Base-by-base conservation (phyloP, 257 asterid genomes). In the Cynanchum wilfordii region DNA sequence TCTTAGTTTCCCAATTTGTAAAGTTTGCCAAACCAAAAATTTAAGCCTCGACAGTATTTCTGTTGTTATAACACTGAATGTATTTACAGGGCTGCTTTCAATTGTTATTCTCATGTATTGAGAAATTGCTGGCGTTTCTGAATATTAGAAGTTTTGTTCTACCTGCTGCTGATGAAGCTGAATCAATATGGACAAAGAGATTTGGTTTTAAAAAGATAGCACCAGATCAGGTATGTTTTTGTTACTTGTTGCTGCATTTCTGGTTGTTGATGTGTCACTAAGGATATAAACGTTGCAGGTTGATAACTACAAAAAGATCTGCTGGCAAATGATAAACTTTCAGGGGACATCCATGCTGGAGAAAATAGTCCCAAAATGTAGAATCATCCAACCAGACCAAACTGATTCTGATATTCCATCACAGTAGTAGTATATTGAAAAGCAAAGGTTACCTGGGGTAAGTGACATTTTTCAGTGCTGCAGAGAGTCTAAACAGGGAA, bases 251-350 rank as follows among this genome's bases (percentile, higher is more conserved):
- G 40, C 33, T 74, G 0, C 4, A 49, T 3, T 50, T 7, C 29
- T 25, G 17, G 60, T 65, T 16, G 24, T 16, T 66, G n/a, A 42
- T 30, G 51, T 9, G 22, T 10, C 44, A 45, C 68, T 73, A 40
- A 40, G 20, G 22, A 56, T 66, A 22, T 30, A 27, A 9, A n/a
- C 65, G 62, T 78, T 87, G 90, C 96, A 95, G 99, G 87, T 95
- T 72, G 66, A 54, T 66, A 81, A 67, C 72, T 87, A 92, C 88
- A 79, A 90, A 71, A 92, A 79, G 85, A 82, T 51, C 49, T 89
- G 98, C 79, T 95, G 98, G 98, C 98, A 92, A 77, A 90, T 95
- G 96, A 85, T 95, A 10, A 84, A 82, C 67, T 95, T 95, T 82
- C 74, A 90, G 79, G 98, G 94, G 19, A 92, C 98, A 25, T 86